A percentile compares a stretch with the other conserved stretches of the same genome.
Evolutionary conservation across 768 basidiomycete species (phyloP).

Genomic region (Leccinum variicolor): DNA sequence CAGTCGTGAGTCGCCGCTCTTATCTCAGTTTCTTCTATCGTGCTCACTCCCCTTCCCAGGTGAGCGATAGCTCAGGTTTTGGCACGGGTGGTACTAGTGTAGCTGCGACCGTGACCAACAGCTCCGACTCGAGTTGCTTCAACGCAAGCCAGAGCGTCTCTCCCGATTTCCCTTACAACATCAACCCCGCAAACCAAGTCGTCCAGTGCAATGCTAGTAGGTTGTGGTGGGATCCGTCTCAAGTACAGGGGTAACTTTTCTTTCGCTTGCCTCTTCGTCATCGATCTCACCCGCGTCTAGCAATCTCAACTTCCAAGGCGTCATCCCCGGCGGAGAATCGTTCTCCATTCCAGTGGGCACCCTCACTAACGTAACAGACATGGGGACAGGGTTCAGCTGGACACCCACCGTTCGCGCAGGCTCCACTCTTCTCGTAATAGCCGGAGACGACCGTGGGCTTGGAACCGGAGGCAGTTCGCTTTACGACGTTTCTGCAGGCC

Average conservation of each 20-base stretch:
- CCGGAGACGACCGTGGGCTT: slow-evolving; percentile 61
- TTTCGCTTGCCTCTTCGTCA: background rate
- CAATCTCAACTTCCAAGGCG: slow-evolving; percentile 58
- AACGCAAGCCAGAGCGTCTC: slow-evolving; percentile 44
- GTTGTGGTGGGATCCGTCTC: slow-evolving; percentile 58
- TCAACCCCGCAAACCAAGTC: slow-evolving; percentile 59
- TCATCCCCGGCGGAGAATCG: slow-evolving; percentile 79
- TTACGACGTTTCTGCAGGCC: slow-evolving; percentile 53
- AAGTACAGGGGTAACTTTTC: slow-evolving; percentile 49
- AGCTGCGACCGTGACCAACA: slow-evolving; percentile 51
- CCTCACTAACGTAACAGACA: slow-evolving; percentile 38
- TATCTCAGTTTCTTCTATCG: background rate
- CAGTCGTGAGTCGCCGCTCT: slow-evolving; percentile 54
- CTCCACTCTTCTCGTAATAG: slow-evolving; percentile 63
- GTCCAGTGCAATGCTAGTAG: slow-evolving; percentile 63
- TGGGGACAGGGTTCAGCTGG: slow-evolving; percentile 72
- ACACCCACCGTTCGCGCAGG: slow-evolving; percentile 60
- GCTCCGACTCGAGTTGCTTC: slow-evolving; percentile 58
- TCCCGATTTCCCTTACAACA: slow-evolving; percentile 57
- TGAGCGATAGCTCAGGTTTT: slow-evolving; percentile 59
- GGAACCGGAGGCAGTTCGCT: slow-evolving; percentile 66
- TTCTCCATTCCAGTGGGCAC: slow-evolving; percentile 56
- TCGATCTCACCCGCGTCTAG: slow-evolving; percentile 30
- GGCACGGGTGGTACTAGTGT: slow-evolving; percentile 75
- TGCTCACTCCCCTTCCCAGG: slow-evolving; percentile 32